Percentiles rank a stretch among this genome's conserved stretches.
These are phyloP conservation scores for Cytospora chrysosperma DNA, from an alignment of 2,329 filamentous ascomycete genomes.

Conservation along the genomic window DNA sequence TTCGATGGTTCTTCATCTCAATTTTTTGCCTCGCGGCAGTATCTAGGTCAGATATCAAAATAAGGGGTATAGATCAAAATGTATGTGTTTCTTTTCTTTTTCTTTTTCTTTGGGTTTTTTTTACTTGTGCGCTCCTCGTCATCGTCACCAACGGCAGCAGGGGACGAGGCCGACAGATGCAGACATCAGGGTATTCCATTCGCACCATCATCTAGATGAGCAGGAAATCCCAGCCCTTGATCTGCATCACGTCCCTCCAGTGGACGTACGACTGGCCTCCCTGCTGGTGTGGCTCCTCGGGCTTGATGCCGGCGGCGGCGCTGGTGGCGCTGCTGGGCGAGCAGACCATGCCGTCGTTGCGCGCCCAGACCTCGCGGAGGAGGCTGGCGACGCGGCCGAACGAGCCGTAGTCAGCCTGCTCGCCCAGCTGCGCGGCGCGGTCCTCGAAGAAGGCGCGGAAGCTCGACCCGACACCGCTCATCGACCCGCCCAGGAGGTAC, in stretches of 20 bases:
- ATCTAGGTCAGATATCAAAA: conserved; percentile 24
- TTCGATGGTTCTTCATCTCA: conserved; percentile 15
- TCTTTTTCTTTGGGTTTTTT: conserved; percentile 17
- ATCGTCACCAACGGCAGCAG: conserved; percentile 24
- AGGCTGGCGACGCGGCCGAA: conserved; percentile 81
- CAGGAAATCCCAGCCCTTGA: conserved; percentile 89
- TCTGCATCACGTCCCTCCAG: conserved; percentile 93
- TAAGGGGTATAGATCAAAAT: conserved; percentile 32
- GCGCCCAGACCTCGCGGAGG: conserved; percentile 80
- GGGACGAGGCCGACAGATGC: conserved; percentile 16
- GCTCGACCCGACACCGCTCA: conserved; percentile 67
- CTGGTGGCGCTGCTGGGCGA: conserved; percentile 37
- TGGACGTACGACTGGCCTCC: conserved; percentile 60
- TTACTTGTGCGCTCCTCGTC: conserved; percentile 21
- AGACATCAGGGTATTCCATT: conserved; percentile 21
- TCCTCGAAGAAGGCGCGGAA: conserved; percentile 80
- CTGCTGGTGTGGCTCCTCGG: conserved; percentile 34
- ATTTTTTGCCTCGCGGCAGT: conserved; percentile 24
- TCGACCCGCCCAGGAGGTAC: conserved; percentile 80
- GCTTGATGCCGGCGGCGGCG: conserved; percentile 34
- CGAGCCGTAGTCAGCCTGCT: conserved; percentile 75
- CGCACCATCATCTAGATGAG: conserved; percentile 61
- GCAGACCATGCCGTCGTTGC: conserved; percentile 56
- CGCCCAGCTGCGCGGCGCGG: conserved; percentile 71
- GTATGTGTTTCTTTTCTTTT: conserved; percentile 17